Evolutionary conservation across 345 rosid genomes (phyloP), one percentile per base, ranked within the genome.

Genomic region (Acer campestre): DNA sequence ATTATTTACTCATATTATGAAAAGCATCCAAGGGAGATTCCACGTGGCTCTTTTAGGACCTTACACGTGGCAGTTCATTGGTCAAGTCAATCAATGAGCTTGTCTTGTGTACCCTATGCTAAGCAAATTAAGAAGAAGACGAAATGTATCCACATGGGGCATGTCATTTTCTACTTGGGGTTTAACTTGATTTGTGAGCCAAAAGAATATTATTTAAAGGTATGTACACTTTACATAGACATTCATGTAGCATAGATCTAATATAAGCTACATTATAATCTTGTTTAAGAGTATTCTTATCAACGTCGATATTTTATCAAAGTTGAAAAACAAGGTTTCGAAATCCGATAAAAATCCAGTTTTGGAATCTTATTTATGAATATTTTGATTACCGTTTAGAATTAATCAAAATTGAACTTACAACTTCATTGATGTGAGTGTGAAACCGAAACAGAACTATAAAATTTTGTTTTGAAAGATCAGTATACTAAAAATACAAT

Each of bases 131-230:
- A 18, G 51, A 76, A 77, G 73, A 62, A 29, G 83, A 84, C 85
- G 79, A 81, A 23, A 17, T 53, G 76, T 27, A 38, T 68, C 76
- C 83, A 77, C 82, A 71, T 84, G 83, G 80, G 73, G 17, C 17
- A 27, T 49, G 35, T 29, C 69, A 61, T 16, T 75, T 68, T 31
- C 69, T 51, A 42, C 35, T 76, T 66, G 61, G 49, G 2, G 53
- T 53, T 46, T 66, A 53, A 35, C 55, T n/a, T 61, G 75, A 59
- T 46, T 13, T 59, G 12, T 18, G 82, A 68, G 77, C 77, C 81
- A 23, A 62, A 42, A 29, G 65, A 61, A 53, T 68, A 68, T 65
- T n/a, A n/a, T n/a, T n/a, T 56, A 44, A 48, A 66, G 49, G 20
- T 18, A 48, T 49, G 35, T 38, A 75, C 31, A 12, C 44, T 46